Conservation (phyloP, 306 rosid genomes). For the Chamaecrista fasciculata region DNA sequence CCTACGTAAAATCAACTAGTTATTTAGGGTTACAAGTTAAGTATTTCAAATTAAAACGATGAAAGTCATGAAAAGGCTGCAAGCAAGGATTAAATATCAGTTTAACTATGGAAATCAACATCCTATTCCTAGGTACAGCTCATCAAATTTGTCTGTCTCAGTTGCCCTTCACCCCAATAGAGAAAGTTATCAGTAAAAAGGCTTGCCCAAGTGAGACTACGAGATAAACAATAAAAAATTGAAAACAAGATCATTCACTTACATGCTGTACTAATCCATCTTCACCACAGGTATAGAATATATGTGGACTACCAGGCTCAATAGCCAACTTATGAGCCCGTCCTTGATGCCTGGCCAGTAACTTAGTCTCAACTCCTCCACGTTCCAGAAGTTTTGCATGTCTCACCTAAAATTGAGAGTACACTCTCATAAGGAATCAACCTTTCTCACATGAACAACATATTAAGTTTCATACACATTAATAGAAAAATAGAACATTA, state of each 20-base stretch:
- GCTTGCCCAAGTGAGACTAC: background rate
- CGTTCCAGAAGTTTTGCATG: constrained; percentile 60
- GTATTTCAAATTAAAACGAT: background rate
- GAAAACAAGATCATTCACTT: constrained; percentile 41
- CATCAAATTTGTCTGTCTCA: background rate
- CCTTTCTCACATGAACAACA: constrained; percentile 8
- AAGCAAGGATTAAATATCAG: background rate
- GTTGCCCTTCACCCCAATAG: background rate
- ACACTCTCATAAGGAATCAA: constrained; percentile 15
- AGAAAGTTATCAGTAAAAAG: background rate
- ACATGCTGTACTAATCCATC: constrained; percentile 95
- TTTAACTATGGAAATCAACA: background rate
- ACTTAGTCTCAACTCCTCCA: constrained; percentile 53
- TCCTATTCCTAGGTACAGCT: background rate
- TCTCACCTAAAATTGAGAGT: constrained; percentile 66
- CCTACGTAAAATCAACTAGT: constrained; percentile 5
- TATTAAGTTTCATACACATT: background rate
- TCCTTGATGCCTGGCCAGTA: constrained; percentile 65
- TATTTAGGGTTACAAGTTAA: background rate
- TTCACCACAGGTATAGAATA: constrained; percentile 90
- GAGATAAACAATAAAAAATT: constrained; percentile 4
- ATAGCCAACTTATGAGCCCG: constrained; percentile 92
- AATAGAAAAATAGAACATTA: background rate
- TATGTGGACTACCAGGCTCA: constrained; percentile 95
- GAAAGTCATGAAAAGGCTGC: background rate